A percentile compares a stretch with the other conserved stretches of the same genome.
Conservation (phyloP, 1,284 basidiomycete species). For the Melampsora americana region DNA sequence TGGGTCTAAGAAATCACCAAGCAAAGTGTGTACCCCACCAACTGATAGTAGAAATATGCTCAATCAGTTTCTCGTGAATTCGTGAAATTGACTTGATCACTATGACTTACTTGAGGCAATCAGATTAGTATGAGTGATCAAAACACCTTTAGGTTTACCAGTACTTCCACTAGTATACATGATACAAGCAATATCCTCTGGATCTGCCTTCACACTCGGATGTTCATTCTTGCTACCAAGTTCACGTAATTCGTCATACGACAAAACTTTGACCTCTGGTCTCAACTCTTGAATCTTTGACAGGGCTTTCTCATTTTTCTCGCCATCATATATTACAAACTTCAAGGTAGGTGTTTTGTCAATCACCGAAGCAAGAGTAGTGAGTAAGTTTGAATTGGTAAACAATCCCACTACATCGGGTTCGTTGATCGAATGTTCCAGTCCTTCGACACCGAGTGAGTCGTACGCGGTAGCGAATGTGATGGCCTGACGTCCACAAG, state of each 20-base stretch:
- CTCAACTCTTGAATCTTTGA: constrained; percentile 56
- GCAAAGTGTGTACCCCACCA: constrained; percentile 69
- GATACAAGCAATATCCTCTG: constrained; percentile 68
- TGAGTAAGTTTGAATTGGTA: constrained; percentile 84
- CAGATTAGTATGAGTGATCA: constrained; percentile 82
- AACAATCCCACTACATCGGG: constrained; percentile 82
- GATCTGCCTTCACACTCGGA: constrained; percentile 63
- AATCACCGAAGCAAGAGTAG: constrained; percentile 54
- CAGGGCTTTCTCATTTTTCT: constrained; percentile 56
- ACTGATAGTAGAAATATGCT: constrained; percentile 55
- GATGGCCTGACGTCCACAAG: constrained; percentile 71
- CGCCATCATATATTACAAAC: constrained; percentile 81
- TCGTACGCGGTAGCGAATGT: constrained; percentile 94
- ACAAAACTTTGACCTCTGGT: constrained; percentile 58
- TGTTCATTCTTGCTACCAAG: constrained; percentile 63
- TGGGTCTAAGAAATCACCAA: constrained; percentile 70
- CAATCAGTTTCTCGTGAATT: constrained; percentile 48
- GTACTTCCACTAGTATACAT: constrained; percentile 98
- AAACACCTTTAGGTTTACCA: constrained; percentile 87
- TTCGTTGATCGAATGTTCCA: constrained; percentile 87
- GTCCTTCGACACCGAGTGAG: constrained; percentile 73
- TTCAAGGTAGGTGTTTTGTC: constrained; percentile 62
- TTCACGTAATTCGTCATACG: constrained; percentile 68
- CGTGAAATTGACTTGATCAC: neutral
- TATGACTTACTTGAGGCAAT: constrained; percentile 61